phyloP scores from a whole-genome alignment of 139 green algal species.

The Parachlorella kessleri region DNA sequence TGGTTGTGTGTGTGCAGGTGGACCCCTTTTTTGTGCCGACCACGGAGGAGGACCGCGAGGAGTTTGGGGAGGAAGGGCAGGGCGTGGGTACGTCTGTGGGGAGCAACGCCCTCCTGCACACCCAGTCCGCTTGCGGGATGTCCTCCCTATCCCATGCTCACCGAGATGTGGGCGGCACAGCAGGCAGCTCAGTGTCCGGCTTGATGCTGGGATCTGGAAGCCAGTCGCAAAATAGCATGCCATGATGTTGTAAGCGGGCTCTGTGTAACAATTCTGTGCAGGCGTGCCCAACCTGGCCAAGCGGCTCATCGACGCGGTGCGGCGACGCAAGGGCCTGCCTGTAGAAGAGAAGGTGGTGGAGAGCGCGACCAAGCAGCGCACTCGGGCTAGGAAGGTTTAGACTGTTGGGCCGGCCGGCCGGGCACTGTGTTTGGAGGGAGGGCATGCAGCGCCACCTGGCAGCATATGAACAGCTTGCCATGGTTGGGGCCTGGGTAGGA shows the following conservation, averaged over 20 bases:
- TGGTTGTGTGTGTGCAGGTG: conserved; percentile 71
- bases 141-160: no score
- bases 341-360: conserved; percentile 97
- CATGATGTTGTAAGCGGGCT: background rate
- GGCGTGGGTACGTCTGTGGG: conserved; percentile 24
- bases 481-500: no score
- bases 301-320: conserved; percentile 82
- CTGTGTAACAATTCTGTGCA: background rate
- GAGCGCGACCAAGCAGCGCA: conserved; percentile 96
- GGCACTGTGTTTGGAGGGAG: no score
- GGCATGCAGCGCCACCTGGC: no score
- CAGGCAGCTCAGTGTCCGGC: no score
- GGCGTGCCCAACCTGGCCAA: conserved; percentile 79
- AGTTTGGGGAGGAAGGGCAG: conserved; percentile 92
- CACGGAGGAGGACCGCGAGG: conserved; percentile 97
- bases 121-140: no score
- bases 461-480: no score
- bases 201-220: no score
- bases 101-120: no score
- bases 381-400: conserved; percentile 93
- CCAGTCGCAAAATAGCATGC: no score
- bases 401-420: no score
- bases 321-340: conserved; percentile 90
- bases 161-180: no score
- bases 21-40: conserved; percentile 97